Conservation (phyloP, 805 yeast genomes). For the Wickerhamomyces hampshirensis region DNA sequence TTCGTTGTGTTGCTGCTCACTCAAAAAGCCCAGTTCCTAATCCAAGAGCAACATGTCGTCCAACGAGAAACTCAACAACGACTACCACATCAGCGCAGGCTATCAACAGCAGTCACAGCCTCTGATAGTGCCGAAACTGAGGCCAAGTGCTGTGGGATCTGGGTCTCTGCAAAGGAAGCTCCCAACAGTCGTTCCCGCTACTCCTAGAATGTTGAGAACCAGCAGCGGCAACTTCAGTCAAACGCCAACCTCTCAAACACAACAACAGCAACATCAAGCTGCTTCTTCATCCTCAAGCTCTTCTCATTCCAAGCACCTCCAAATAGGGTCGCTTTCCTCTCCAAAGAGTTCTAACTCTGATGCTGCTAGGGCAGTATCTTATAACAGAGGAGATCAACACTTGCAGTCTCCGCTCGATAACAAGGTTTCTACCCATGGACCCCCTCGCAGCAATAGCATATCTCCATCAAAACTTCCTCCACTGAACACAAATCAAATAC, state of each 20-base stretch:
- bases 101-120: conserved; percentile 19
- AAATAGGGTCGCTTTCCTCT: conserved; percentile 3
- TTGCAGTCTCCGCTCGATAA: background rate
- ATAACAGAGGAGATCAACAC: conserved; percentile 7
- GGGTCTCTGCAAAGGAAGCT: conserved; percentile 12
- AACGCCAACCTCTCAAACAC: background rate
- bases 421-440: background rate
- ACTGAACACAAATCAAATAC: conserved; percentile 6
- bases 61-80: conserved; percentile 14
- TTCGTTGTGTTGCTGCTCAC: too few species aligned
- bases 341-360: conserved; percentile 14
- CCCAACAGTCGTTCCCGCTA: conserved; percentile 46
- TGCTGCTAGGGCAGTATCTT: conserved; percentile 11
- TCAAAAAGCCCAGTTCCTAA: too few species aligned
- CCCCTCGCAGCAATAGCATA: background rate
- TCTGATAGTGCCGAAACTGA: conserved; percentile 21
- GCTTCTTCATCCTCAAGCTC: conserved; percentile 3
- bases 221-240: conserved; percentile 36
- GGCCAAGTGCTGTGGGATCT: conserved; percentile 13
- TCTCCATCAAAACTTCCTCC: conserved; percentile 13
- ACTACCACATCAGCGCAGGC: conserved; percentile 22
- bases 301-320: conserved; percentile 1
- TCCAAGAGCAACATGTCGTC: too few species aligned
- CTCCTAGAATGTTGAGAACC: conserved; percentile 65
- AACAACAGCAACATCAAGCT: conserved; percentile 7